These are phyloP conservation scores for Tylopilus sp. DNA, from an alignment of 768 basidiomycete genomes.

Conservation along the genomic window DNA sequence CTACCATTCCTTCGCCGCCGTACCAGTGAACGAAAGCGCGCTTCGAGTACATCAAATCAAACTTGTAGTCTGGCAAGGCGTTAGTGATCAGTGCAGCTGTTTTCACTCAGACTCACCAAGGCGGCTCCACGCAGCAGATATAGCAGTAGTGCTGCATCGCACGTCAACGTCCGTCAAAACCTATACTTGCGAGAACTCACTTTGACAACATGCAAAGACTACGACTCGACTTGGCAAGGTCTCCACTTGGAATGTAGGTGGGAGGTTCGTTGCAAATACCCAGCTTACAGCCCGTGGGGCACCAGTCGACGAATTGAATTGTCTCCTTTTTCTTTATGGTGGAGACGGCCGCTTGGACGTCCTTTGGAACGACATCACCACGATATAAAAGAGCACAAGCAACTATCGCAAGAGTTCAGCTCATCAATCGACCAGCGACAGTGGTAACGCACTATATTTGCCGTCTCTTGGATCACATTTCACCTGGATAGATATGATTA, in stretches of 20 bases:
- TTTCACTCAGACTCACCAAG: constrained; percentile 44
- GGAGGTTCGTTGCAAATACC: constrained; percentile 98
- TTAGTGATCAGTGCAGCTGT: constrained; percentile 3
- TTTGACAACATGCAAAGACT: constrained; percentile 98
- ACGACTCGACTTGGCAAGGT: constrained; percentile 90
- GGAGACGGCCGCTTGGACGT: constrained; percentile 88
- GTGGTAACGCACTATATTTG: constrained; percentile 83
- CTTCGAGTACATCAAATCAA: constrained; percentile 97
- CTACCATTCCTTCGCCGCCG: constrained; percentile 99
- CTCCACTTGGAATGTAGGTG: constrained; percentile 88
- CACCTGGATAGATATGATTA: constrained; percentile 34
- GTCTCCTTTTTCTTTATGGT: constrained; percentile 97
- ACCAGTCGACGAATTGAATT: constrained; percentile 98
- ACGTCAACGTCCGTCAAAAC: constrained; percentile 1
- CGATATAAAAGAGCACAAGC: constrained; percentile 91
- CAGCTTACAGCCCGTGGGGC: constrained; percentile 96
- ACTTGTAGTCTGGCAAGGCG: constrained; percentile 76
- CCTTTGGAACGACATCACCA: constrained; percentile 96
- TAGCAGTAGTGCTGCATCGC: constrained; percentile 72
- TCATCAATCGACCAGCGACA: background rate
- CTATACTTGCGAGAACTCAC: constrained; percentile 34
- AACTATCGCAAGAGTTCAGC: constrained; percentile 46
- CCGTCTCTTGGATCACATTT: constrained; percentile 96
- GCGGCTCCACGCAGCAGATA: constrained; percentile 92
- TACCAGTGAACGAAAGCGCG: constrained; percentile 93